phyloP scores from a whole-genome alignment of 495 filamentous ascomycete species.

The Aspergillus wentii region DNA sequence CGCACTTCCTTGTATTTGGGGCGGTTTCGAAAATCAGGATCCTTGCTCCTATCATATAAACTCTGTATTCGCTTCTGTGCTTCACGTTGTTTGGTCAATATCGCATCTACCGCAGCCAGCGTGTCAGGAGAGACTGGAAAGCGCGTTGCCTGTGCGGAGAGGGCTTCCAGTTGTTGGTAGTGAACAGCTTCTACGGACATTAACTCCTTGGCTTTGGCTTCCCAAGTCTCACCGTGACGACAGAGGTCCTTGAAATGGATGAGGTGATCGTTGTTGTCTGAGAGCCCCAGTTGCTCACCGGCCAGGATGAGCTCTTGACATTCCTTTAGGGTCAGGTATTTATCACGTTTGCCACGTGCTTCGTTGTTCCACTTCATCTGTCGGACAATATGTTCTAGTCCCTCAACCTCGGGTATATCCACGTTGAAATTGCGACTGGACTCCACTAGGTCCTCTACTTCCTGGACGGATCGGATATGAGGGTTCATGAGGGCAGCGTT shows the following conservation, averaged over 20 bases:
- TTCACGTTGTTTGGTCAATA: constrained; percentile 93
- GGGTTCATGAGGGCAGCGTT: constrained; percentile 60
- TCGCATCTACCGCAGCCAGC: constrained; percentile 78
- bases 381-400: constrained; percentile 72
- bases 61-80: constrained; percentile 81
- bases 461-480: constrained; percentile 55
- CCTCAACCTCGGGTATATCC: constrained; percentile 88
- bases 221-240: constrained; percentile 78
- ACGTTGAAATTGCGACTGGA: constrained; percentile 85
- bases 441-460: constrained; percentile 88
- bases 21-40: constrained; percentile 69
- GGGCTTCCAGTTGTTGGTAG: constrained; percentile 89
- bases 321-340: constrained; percentile 66
- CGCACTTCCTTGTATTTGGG: constrained; percentile 89
- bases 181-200: constrained; percentile 86
- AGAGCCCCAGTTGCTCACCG: constrained; percentile 69
- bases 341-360: constrained; percentile 56
- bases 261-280: constrained; percentile 72
- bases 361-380: constrained; percentile 87
- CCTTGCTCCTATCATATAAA: constrained; percentile 70
- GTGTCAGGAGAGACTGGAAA: constrained; percentile 82
- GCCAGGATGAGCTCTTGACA: constrained; percentile 72
- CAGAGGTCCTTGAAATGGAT: constrained; percentile 69
- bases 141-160: constrained; percentile 69
- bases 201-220: constrained; percentile 87